Evolutionary conservation across 2,329 filamentous ascomycete species (phyloP).

Genomic region (Monosporascus sp.): DNA sequence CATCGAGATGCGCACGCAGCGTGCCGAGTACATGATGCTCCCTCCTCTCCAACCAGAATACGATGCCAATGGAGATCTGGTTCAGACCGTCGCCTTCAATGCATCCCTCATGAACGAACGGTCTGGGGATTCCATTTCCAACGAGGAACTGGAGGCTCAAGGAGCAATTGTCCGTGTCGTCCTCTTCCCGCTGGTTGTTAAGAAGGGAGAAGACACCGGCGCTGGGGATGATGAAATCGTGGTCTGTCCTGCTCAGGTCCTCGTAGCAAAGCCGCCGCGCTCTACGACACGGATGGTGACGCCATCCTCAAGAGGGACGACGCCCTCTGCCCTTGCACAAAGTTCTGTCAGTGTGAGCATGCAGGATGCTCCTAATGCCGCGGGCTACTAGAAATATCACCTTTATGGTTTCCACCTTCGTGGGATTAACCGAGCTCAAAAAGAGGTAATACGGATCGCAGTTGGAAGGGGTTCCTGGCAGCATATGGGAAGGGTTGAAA

Average conservation of each 20-base stretch:
- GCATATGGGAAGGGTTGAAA: background rate
- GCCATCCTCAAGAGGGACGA: constrained; percentile 33
- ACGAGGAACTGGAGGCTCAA: constrained; percentile 74
- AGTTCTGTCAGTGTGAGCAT: constrained; percentile 19
- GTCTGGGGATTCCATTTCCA: constrained; percentile 61
- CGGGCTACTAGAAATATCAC: background rate
- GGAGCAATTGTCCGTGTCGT: constrained; percentile 82
- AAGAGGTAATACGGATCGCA: background rate
- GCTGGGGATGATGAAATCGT: constrained; percentile 91
- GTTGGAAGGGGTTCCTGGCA: background rate
- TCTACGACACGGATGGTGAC: constrained; percentile 33
- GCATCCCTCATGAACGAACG: constrained; percentile 92
- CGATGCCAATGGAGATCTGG: constrained; percentile 84
- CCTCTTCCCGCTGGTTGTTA: constrained; percentile 92
- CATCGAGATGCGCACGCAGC: constrained; percentile 95
- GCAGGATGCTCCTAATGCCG: constrained; percentile 12
- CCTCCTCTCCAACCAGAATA: constrained; percentile 92
- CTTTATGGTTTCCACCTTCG: background rate
- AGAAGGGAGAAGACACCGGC: constrained; percentile 85
- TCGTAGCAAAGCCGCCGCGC: constrained; percentile 57
- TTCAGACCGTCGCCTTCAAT: constrained; percentile 86
- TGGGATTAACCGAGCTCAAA: background rate
- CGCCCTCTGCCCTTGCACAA: constrained; percentile 10
- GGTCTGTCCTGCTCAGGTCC: constrained; percentile 89
- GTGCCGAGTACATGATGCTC: constrained; percentile 97